Conservation (phyloP, 768 basidiomycete species). For the Boletus rubescentipes region DNA sequence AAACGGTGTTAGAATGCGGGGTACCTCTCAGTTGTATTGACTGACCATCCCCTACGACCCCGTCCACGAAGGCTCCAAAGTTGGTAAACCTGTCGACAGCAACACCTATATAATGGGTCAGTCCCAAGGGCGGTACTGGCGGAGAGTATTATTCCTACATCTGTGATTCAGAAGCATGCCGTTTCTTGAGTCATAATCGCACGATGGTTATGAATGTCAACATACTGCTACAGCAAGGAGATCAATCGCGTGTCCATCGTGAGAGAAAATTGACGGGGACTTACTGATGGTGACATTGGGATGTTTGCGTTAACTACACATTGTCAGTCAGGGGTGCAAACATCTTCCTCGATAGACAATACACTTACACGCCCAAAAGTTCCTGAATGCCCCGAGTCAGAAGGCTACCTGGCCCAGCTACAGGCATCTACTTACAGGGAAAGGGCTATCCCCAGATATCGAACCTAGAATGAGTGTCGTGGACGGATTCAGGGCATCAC, state of each 20-base stretch:
- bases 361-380: conserved; percentile 18
- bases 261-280: neutral
- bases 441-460: conserved; percentile 18
- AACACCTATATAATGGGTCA: conserved; percentile 3
- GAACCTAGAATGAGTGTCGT: conserved; percentile 4
- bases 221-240: conserved; percentile 7
- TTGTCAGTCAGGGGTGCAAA: neutral
- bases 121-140: neutral
- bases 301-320: conserved; percentile 18
- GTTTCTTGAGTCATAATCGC: neutral
- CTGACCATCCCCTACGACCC: conserved; percentile 12
- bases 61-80: conserved; percentile 10
- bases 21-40: neutral
- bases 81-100: conserved; percentile 11
- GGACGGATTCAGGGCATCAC: neutral
- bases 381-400: conserved; percentile 1
- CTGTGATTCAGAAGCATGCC: neutral
- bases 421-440: conserved; percentile 9
- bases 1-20: neutral
- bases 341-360: neutral
- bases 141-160: conserved; percentile 1
- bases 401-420: neutral
- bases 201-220: neutral
- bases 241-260: neutral
- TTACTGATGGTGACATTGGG: conserved; percentile 14